Conservation (phyloP, 495 filamentous ascomycete genomes). For the Gamarada debralockiae region DNA sequence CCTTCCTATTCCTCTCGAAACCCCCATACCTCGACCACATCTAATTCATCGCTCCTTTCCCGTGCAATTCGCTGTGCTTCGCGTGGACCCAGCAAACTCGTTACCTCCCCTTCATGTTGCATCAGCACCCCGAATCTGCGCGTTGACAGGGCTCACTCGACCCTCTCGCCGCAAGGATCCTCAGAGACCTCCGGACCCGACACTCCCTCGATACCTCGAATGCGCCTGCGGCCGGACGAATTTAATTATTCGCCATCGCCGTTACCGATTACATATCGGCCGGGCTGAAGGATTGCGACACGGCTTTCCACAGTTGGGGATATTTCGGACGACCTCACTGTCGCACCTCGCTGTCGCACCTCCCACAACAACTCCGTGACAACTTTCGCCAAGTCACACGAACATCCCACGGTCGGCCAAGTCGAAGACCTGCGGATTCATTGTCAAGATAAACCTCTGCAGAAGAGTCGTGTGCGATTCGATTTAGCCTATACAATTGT, state of each 20-base stretch:
- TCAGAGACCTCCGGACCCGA: neutral
- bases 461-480: neutral
- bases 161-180: conserved; percentile 6
- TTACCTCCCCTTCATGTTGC: conserved; percentile 18
- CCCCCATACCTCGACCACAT: neutral
- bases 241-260: conserved; percentile 1
- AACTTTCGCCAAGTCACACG: conserved; percentile 10
- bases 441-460: conserved; percentile 6
- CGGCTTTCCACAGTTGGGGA: conserved; percentile 3
- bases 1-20: neutral
- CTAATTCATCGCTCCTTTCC: conserved; percentile 4
- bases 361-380: conserved; percentile 5
- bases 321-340: conserved; percentile 5
- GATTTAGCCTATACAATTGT: conserved; percentile 17
- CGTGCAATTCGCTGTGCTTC: neutral
- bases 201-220: conserved; percentile 1
- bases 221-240: conserved; percentile 3
- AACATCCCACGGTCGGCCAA: neutral
- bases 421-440: conserved; percentile 1
- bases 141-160: conserved; percentile 20
- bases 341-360: conserved; percentile 9
- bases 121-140: neutral
- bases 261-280: conserved; percentile 8
- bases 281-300: conserved; percentile 19
- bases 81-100: neutral